Evolutionary conservation across 1,139 yeast genomes (phyloP).

Genomic region (Citeromyces hawaiiensis): DNA sequence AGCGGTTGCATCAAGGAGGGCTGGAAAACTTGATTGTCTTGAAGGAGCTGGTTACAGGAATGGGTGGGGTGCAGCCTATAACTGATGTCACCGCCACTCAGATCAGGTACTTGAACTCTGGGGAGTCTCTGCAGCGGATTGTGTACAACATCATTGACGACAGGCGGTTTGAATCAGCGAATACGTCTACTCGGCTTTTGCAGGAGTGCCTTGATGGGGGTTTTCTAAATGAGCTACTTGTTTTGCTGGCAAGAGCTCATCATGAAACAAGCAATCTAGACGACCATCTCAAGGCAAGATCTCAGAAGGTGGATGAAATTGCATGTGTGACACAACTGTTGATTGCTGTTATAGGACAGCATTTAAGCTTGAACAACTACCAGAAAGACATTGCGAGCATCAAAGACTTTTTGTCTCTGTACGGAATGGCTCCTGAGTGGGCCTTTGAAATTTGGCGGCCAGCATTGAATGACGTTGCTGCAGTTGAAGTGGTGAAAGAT

Average conservation of each 20-base stretch:
- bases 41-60: constrained; percentile 53
- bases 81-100: constrained; percentile 55
- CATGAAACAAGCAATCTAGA: constrained; percentile 14
- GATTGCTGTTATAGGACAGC: constrained; percentile 43
- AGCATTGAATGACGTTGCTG: constrained; percentile 13
- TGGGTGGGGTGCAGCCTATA: constrained; percentile 73
- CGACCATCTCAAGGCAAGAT: constrained; percentile 57
- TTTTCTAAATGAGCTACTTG: constrained; percentile 8
- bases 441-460: constrained; percentile 74
- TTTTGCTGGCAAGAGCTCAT: constrained; percentile 27
- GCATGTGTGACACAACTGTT: constrained; percentile 52
- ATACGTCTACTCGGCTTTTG: constrained; percentile 42
- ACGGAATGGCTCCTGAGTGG: constrained; percentile 50
- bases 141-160: constrained; percentile 60
- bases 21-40: constrained; percentile 55
- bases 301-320: constrained; percentile 63
- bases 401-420: constrained; percentile 29
- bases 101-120: constrained; percentile 56
- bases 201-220: constrained; percentile 21
- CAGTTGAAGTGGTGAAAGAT: constrained; percentile 13
- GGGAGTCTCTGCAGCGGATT: constrained; percentile 37
- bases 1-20: constrained; percentile 51
- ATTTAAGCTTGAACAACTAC: constrained; percentile 23
- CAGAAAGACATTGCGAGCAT: constrained; percentile 27
- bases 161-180: constrained; percentile 27